These are phyloP conservation scores for Bidens hawaiensis DNA, from an alignment of 140 eudicot species.

Conservation along the genomic window DNA sequence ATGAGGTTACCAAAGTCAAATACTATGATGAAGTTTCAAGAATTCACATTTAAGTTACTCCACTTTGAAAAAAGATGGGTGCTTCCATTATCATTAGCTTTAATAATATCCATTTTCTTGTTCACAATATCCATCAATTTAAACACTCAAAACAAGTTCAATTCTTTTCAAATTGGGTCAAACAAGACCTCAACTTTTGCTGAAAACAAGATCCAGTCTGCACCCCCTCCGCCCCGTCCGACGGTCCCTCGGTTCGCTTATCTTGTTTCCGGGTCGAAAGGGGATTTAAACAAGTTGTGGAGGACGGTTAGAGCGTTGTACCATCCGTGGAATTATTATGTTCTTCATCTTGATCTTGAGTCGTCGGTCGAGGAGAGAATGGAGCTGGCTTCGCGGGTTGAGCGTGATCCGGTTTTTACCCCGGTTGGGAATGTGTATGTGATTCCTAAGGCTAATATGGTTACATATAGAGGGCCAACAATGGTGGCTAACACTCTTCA, in stretches of 20 bases:
- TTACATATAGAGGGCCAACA: no score
- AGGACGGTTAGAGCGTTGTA: constrained; percentile 56
- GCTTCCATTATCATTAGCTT: constrained; percentile 56
- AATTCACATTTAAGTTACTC: constrained; percentile 38
- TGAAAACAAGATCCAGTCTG: no score
- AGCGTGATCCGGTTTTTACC: constrained; percentile 45
- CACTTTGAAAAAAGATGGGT: constrained; percentile 73
- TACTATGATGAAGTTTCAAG: constrained; percentile 14
- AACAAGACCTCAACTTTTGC: constrained; percentile 39
- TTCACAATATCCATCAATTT: constrained; percentile 60
- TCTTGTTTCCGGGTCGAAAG: constrained; percentile 14
- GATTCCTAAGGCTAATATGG: constrained; percentile 52
- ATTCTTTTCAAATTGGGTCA: constrained; percentile 31
- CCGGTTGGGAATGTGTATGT: constrained; percentile 56
- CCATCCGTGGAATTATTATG: constrained; percentile 75
- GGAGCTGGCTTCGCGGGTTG: constrained; percentile 63
- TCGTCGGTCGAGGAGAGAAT: constrained; percentile 51
- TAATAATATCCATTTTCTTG: constrained; percentile 44
- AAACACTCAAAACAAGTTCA: constrained; percentile 48
- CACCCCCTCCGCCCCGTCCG: no score
- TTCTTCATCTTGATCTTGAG: constrained; percentile 75
- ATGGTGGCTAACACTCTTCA: no score
- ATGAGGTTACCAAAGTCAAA: background rate
- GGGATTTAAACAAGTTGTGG: constrained; percentile 25
- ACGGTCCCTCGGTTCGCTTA: constrained; percentile 68